Base-by-base conservation (phyloP, 1,139 yeast genomes). In the Magnusiomyces tetraspermus region DNA sequence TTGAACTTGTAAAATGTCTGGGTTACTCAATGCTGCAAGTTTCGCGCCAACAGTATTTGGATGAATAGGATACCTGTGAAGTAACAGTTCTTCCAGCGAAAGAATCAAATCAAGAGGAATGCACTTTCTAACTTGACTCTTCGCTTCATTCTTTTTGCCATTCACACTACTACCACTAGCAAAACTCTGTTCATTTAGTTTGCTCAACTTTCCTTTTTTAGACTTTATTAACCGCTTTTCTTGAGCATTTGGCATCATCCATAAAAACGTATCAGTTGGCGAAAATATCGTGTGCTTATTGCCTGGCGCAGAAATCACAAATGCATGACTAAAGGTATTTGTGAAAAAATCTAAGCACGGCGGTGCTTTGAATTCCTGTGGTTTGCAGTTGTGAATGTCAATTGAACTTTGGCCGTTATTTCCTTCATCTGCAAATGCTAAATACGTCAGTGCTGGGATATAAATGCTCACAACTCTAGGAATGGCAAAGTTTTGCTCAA, bases 11-110 rank as follows among this genome's bases (percentile, higher is more conserved):
- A 46, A 59, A 48, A 38, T 55, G 62, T 2, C 61, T 57, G 2
- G 63, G 62, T 11, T 51, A 19, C 19, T 61, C 2, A 31, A 21
- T 15, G 49, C 26, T 23, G 49, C 41, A 46, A 46, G 19, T 36
- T 36, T 36, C 6, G 42, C 49, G 3, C 49, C 63, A 13, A 59
- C 52, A 6, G 63, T 62, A 28, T 60, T 64, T 19, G 76, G 71
- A 59, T 83, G 88, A 15, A 82, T 69, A 0, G 95, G 95, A 61
- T 82, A 85, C 19, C 72, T 71, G 58, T 80, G 72, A 13, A 68
- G 71, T 2, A 66, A 51, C 63, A 86, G 58, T 33, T 78, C 77
- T 6, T 72, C 76, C 1, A 68, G 53, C 1, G 71, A 65, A 68
- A 85, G 62, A 30, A 79, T 61, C 54, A 87, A 70, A 61, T 83